Base-by-base conservation (phyloP, 129 eudicot genomes). In the Helichrysum umbraculigerum region DNA sequence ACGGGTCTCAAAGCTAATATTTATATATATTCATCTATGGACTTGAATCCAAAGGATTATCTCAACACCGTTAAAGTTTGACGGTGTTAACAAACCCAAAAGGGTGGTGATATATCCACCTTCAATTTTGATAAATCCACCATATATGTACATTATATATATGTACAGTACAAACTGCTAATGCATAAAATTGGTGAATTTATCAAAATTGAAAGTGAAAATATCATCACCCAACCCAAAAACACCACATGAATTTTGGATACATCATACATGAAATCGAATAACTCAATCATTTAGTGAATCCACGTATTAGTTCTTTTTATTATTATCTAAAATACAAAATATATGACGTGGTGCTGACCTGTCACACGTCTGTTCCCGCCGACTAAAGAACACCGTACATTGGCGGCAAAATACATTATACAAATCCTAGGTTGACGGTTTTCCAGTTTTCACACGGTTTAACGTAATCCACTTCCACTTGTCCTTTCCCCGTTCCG, bases 401-500 rank as follows among this genome's bases (percentile, higher is more conserved):
- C 22, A 72, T 14, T 63, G 72, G 61, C 83, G 78, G 79, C 69
- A 65, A 66, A n/a, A 70, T 63, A 37, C 78, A 72, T 20, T 79
- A 51, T 25, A 41, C 22, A 79, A 25, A 63, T 79, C 78, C 66
- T 70, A 70, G 71, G 71, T 70, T 72, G 72, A 33, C 71, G 58
- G 77, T 63, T 79, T 68, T 61, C 66, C 72, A 32, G 72, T 62
- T 79, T 68, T 71, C 66, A 57, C 65, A 50, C 73, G 57, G 77
- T 64, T 65, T 17, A 72, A 35, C 78, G 68, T 35, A 51, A 72
- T 62, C 77, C 77, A 42, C 15, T 79, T 79, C 83, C 78, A 79
- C 61, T 62, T 79, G 83, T 52, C 73, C 67, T 52, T 66, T 51
- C 78, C 83, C 83, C 83, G 78, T 79, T 79, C 68, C 83, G 73